Conservation (phyloP, 108 stramenopile species). For the Asterionellopsis glacialis region DNA sequence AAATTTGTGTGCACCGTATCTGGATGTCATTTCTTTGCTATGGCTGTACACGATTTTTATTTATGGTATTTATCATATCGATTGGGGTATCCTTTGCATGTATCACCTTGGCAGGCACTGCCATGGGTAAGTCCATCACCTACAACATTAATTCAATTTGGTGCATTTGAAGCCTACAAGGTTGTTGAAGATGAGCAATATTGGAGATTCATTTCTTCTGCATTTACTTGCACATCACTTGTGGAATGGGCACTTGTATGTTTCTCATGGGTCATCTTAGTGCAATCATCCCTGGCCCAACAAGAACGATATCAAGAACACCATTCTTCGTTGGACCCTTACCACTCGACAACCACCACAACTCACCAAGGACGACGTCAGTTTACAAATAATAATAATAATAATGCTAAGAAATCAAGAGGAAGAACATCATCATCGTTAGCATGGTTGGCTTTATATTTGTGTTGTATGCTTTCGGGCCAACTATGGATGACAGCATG, state of each 20-base stretch:
- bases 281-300: too few species aligned
- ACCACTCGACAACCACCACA: too few species aligned
- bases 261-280: slow-evolving; percentile 11
- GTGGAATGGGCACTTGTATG: slow-evolving; percentile 21
- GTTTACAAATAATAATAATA: too few species aligned
- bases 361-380: too few species aligned
- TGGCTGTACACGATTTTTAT: slow-evolving; percentile 29
- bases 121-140: slow-evolving; percentile 28
- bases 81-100: slow-evolving; percentile 5
- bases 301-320: too few species aligned
- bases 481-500: slow-evolving; percentile 40
- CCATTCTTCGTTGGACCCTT: too few species aligned
- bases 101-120: slow-evolving; percentile 15
- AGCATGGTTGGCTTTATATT: slow-evolving; percentile 10
- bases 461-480: slow-evolving; percentile 17
- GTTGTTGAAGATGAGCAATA: slow-evolving; percentile 8
- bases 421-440: background rate
- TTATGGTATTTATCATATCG: slow-evolving; percentile 22
- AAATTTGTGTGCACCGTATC: slow-evolving; percentile 8
- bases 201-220: slow-evolving; percentile 16
- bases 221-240: slow-evolving; percentile 15
- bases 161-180: slow-evolving; percentile 25
- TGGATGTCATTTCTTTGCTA: slow-evolving; percentile 10
- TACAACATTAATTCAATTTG: slow-evolving; percentile 24
- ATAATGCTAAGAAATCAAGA: background rate